Evolutionary conservation across 2,329 filamentous ascomycete species (phyloP).

Genomic region (Tolypocladium ovalisporum): DNA sequence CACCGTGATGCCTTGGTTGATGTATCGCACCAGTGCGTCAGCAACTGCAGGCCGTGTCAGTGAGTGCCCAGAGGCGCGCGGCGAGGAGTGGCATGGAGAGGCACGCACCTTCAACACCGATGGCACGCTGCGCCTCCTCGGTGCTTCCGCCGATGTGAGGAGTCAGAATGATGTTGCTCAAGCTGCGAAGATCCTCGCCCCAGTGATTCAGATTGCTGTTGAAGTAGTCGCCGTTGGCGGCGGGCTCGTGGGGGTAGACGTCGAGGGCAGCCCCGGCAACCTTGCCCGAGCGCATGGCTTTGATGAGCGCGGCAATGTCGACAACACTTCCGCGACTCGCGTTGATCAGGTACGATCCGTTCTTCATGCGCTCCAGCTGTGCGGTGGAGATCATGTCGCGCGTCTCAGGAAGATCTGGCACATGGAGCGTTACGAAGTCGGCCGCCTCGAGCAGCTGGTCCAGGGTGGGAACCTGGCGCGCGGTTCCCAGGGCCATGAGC

Average conservation of each 20-base stretch:
- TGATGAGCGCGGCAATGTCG: constrained; percentile 83
- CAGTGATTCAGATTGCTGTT: constrained; percentile 71
- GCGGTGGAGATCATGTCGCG: constrained; percentile 77
- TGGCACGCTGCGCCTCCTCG: constrained; percentile 92
- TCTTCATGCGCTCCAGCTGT: constrained; percentile 83
- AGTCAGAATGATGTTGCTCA: constrained; percentile 90
- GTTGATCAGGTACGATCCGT: constrained; percentile 89
- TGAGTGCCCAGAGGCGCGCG: neutral
- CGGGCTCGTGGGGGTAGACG: constrained; percentile 90
- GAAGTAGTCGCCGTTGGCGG: constrained; percentile 92
- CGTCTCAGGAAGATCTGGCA: constrained; percentile 87
- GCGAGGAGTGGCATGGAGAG: neutral
- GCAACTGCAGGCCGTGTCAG: constrained; percentile 41
- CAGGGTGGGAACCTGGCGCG: constrained; percentile 70
- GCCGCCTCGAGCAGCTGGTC: constrained; percentile 65
- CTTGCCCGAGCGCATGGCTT: constrained; percentile 76
- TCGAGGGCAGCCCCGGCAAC: constrained; percentile 91
- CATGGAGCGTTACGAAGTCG: constrained; percentile 91
- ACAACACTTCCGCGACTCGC: constrained; percentile 89
- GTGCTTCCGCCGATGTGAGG: constrained; percentile 97
- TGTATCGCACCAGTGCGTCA: constrained; percentile 81
- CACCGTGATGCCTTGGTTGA: constrained; percentile 86
- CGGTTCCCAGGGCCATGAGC: constrained; percentile 86
- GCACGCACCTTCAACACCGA: constrained; percentile 66
- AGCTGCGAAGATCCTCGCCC: constrained; percentile 70